Conservation (phyloP, 208 protist genomes). For the Leishmania martiniquensis region DNA sequence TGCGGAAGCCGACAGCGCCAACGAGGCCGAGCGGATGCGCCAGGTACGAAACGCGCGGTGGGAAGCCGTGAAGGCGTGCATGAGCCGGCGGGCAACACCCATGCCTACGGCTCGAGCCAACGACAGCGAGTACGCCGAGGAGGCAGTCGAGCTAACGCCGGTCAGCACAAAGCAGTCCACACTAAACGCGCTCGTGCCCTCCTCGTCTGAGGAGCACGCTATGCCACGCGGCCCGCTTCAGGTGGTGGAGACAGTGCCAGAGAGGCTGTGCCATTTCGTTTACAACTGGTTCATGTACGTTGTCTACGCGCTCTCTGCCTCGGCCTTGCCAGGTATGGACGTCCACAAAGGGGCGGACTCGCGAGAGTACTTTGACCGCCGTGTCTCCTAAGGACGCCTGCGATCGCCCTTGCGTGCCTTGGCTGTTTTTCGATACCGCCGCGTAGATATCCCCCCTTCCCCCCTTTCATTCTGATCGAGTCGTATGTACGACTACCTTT, state of each 20-base stretch:
- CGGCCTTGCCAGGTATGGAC: conserved; percentile 16
- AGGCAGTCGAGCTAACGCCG: conserved; percentile 2
- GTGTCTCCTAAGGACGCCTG: background rate
- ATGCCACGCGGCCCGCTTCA: conserved; percentile 12
- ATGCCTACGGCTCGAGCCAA: conserved; percentile 20
- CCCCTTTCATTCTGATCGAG: background rate
- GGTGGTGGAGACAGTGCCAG: conserved; percentile 16
- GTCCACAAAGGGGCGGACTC: conserved; percentile 14
- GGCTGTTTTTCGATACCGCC: background rate
- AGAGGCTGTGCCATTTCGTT: conserved; percentile 37
- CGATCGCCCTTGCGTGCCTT: background rate
- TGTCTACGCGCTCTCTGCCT: conserved; percentile 33
- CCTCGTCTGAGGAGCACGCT: conserved; percentile 29
- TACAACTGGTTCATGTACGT: conserved; percentile 59
- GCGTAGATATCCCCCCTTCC: background rate
- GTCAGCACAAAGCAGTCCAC: background rate
- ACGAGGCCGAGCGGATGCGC: conserved; percentile 23
- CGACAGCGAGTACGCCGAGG: conserved; percentile 26
- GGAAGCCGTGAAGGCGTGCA: conserved; percentile 40
- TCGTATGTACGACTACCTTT: background rate
- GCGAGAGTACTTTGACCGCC: conserved; percentile 35
- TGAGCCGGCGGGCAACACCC: conserved; percentile 24
- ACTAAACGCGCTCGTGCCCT: conserved; percentile 14
- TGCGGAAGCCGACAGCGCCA: background rate
- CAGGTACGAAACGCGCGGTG: conserved; percentile 32